Percentiles rank a stretch among this genome's conserved stretches.
Evolutionary conservation across 176 grass and related monocot genomes (phyloP).

Genomic region (Pontederia paniculata): DNA sequence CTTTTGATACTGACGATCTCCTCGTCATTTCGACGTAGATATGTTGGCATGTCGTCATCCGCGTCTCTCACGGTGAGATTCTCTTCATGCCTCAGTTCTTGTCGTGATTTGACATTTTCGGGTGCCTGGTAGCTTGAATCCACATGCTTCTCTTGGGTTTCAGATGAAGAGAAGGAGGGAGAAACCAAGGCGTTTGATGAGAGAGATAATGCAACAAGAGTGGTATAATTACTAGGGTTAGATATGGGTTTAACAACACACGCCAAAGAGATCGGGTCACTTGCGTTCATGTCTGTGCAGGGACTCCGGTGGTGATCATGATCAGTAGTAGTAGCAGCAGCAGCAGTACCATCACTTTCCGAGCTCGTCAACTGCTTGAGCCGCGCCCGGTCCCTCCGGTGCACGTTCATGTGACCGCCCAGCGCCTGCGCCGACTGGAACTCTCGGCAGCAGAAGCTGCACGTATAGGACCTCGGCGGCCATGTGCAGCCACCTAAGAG

Average conservation of each 20-base stretch:
- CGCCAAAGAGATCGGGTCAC: neutral
- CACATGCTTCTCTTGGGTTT: neutral
- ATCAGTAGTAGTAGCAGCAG: neutral
- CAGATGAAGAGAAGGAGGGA: neutral
- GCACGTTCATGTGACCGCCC: conserved; percentile 22
- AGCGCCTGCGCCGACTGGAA: conserved; percentile 18
- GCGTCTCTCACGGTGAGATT: too few relatives aligned
- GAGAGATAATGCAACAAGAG: neutral
- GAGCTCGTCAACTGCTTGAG: conserved; percentile 8
- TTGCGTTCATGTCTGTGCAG: neutral
- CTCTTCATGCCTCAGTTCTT: neutral
- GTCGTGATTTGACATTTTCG: neutral
- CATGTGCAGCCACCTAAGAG: conserved; percentile 11
- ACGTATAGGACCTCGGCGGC: conserved; percentile 17
- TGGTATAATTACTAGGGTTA: neutral
- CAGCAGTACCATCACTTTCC: neutral
- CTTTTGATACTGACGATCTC: neutral
- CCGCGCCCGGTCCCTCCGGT: conserved; percentile 18
- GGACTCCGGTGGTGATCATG: neutral
- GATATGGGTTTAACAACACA: neutral
- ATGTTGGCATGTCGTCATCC: too few relatives aligned
- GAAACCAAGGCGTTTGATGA: neutral
- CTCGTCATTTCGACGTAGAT: too few relatives aligned
- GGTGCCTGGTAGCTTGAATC: neutral
- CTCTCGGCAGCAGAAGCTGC: conserved; percentile 19